Percentiles rank a stretch among this genome's conserved stretches.
Conservation (phyloP, 129 eudicot genomes). For the Dittrichia graveolens region DNA sequence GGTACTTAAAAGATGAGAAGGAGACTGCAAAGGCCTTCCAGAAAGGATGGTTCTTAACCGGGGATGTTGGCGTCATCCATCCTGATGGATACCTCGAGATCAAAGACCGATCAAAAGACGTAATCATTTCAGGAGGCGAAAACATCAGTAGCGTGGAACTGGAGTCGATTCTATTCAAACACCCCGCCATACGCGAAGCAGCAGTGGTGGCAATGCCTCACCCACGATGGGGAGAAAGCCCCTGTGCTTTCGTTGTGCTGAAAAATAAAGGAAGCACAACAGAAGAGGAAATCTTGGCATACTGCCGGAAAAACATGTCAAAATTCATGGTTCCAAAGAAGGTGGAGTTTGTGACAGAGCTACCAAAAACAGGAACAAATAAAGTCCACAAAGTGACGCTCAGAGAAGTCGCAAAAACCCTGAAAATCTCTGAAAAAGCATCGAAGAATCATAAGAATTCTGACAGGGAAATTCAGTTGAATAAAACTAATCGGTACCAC, state of each 20-base stretch:
- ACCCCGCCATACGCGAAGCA: conserved; percentile 50
- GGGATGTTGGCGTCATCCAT: conserved; percentile 59
- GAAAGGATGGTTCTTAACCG: conserved; percentile 54
- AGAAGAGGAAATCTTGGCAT: conserved; percentile 39
- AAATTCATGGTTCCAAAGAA: conserved; percentile 54
- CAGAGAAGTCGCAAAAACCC: conserved; percentile 42
- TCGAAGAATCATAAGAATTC: not conserved
- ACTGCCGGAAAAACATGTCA: conserved; percentile 51
- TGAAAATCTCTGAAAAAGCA: conserved; percentile 26
- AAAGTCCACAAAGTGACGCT: conserved; percentile 45
- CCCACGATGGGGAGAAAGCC: conserved; percentile 58
- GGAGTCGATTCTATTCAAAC: conserved; percentile 43
- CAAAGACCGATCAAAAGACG: conserved; percentile 61
- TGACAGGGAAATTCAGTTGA: conserved; percentile 24
- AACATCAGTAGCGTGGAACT: conserved; percentile 65
- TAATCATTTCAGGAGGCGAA: conserved; percentile 65
- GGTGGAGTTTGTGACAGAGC: conserved; percentile 44
- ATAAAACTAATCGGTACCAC: conserved; percentile 25
- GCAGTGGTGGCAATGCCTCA: conserved; percentile 73
- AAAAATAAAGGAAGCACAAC: conserved; percentile 17
- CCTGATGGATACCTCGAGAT: conserved; percentile 65
- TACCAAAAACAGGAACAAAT: conserved; percentile 64
- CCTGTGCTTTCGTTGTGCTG: conserved; percentile 52
- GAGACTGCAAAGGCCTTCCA: conserved; percentile 43
- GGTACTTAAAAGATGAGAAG: conserved; percentile 51